Base-by-base conservation (phyloP, 2,329 filamentous ascomycete species). In the Microdochium paspali region DNA sequence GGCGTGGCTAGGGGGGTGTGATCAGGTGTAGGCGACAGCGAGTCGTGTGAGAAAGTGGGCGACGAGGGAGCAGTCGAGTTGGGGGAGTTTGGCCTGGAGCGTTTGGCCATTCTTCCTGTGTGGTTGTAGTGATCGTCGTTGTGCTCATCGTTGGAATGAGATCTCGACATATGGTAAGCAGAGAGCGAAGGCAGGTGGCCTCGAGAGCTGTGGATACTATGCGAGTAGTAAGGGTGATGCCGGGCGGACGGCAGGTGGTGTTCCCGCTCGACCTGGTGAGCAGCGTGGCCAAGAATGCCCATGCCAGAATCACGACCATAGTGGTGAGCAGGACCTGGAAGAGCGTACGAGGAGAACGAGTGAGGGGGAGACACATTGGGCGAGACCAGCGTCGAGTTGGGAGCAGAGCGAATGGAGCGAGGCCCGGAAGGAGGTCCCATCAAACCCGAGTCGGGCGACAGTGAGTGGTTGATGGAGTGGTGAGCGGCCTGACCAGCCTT, bases 1-100 rank as follows among this genome's bases (percentile, higher is more conserved):
- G 91, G 91, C 4, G 91, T 98, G 24, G 90, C 91, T 48, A 97
- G 82, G n/a, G 91, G 91, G n/a, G 93, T 97, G 72, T 96, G 90
- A 61, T 97, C 91, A 10, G 91, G 93, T 2, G 91, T 98, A 4
- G 91, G 93, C 10, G 91, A 97, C 44, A 91, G 78, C 10, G 91
- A 96, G 66, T 95, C 90, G 68, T 96, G 90, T 2, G 91, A 96
- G 66, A 96, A 95, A 3, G 90, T 96, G 24, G 91, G 91, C 26
- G 91, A 97, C 24, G 91, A 95, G 20, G 93, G 93, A 44, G 91
- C 91, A 2, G 91, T 97, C 9, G 90, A 96, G 68, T 94, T 89
- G 46, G 91, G 93, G 30, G 91, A 96, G 65, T 90, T 93, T 40
- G 93, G 91, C 57, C 91, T 76, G 50, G 91, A 97, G 53, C 90